These are phyloP conservation scores for Cladorrhinum samala DNA, from an alignment of 495 filamentous ascomycete genomes.

Conservation along the genomic window DNA sequence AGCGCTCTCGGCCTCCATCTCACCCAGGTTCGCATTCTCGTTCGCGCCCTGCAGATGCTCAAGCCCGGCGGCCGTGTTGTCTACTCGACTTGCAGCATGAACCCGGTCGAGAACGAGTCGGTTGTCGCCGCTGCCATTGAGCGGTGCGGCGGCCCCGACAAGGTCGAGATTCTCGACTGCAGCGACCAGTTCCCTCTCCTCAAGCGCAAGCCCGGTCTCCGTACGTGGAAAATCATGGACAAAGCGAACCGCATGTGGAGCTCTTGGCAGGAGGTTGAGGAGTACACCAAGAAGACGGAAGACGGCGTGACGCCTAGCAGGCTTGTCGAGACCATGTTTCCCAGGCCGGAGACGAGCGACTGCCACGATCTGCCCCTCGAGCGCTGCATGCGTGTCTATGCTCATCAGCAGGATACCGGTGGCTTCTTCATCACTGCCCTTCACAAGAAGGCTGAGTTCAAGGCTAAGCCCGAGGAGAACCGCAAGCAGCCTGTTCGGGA, in stretches of 20 bases:
- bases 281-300: conserved; percentile 49
- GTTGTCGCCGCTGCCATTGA: conserved; percentile 77
- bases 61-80: conserved; percentile 91
- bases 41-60: conserved; percentile 91
- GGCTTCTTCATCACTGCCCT: conserved; percentile 95
- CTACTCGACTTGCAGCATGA: conserved; percentile 98
- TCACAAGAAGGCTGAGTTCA: conserved; percentile 85
- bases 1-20: conserved; percentile 79
- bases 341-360: conserved; percentile 51
- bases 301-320: conserved; percentile 50
- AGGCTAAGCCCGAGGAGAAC: conserved; percentile 68
- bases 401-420: conserved; percentile 91
- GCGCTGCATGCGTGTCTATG: conserved; percentile 86
- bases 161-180: conserved; percentile 79
- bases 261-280: conserved; percentile 70
- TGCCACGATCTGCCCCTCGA: conserved; percentile 65
- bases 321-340: conserved; percentile 76
- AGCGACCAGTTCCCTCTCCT: conserved; percentile 67
- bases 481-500: conserved; percentile 45
- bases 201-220: conserved; percentile 66
- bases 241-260: conserved; percentile 68
- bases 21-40: conserved; percentile 81
- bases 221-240: conserved; percentile 82
- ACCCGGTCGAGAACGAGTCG: conserved; percentile 96
- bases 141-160: conserved; percentile 75